Percentiles rank a stretch among this genome's conserved stretches.
Conservation (phyloP, 176 grass and related monocot species). For the Bromus sterilis region DNA sequence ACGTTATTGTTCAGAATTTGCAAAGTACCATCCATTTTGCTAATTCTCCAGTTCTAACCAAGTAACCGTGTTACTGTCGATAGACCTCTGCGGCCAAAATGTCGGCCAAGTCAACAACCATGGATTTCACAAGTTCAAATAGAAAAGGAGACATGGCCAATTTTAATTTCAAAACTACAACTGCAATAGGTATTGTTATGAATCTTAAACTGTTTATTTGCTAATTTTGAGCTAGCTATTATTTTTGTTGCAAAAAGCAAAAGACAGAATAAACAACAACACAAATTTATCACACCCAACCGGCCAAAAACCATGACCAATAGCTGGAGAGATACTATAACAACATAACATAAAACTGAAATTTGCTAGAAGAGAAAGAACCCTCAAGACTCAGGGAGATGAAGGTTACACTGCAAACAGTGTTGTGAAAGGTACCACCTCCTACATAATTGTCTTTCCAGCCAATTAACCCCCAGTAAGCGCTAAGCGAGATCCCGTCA, state of each 20-base stretch:
- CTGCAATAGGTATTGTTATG: not conserved
- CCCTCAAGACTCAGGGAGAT: not conserved
- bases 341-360: not conserved
- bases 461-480: not conserved
- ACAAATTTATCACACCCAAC: not conserved
- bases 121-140: not conserved
- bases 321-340: not conserved
- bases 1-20: not conserved
- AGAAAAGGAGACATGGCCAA: not conserved
- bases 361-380: not conserved
- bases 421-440: not conserved
- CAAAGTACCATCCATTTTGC: not conserved
- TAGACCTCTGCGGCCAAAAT: not conserved
- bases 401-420: not conserved
- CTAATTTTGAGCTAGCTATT: not conserved
- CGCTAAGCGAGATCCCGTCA: not conserved
- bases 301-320: not conserved
- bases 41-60: not conserved
- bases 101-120: not conserved
- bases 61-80: not conserved
- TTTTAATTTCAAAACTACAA: not conserved
- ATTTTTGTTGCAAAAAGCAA: constrained; percentile 4
- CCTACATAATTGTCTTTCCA: not conserved
- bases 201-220: not conserved
- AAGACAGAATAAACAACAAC: not conserved